These are phyloP conservation scores for Byssochlamys sp. DNA, from an alignment of 2,329 filamentous ascomycete genomes.

Conservation along the genomic window DNA sequence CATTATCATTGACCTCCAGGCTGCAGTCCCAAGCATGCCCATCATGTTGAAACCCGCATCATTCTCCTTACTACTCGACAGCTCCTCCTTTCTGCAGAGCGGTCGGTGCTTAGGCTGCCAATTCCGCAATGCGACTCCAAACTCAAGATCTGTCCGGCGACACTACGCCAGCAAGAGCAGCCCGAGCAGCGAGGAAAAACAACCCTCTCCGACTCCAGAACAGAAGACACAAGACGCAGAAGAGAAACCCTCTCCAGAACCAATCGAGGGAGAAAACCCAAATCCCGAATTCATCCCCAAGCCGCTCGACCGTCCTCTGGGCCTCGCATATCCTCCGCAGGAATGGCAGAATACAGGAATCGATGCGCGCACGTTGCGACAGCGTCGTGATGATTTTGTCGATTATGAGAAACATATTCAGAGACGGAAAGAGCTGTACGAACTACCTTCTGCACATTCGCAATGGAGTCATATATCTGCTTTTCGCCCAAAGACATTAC, in stretches of 20 bases:
- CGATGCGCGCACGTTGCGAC: slow-evolving; percentile 55
- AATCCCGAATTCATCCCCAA: slow-evolving; percentile 42
- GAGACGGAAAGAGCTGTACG: slow-evolving; percentile 65
- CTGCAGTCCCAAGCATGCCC: background rate
- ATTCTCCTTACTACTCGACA: slow-evolving; percentile 13
- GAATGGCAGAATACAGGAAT: slow-evolving; percentile 73
- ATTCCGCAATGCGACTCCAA: slow-evolving; percentile 19
- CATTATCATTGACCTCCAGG: background rate
- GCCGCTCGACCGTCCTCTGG: slow-evolving; percentile 63
- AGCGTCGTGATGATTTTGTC: slow-evolving; percentile 70
- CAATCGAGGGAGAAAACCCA: slow-evolving; percentile 11
- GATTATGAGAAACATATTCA: slow-evolving; percentile 76
- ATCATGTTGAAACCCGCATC: slow-evolving; percentile 23
- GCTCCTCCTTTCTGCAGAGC: slow-evolving; percentile 14
- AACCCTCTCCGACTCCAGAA: background rate
- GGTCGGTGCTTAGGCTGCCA: slow-evolving; percentile 28
- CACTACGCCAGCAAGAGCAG: slow-evolving; percentile 18
- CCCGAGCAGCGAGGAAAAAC: background rate
- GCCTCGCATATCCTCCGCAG: slow-evolving; percentile 62
- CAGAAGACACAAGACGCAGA: background rate
- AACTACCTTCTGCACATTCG: background rate
- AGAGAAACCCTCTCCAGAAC: background rate
- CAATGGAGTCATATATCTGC: background rate
- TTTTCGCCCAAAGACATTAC: background rate
- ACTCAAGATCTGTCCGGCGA: slow-evolving; percentile 16